Percentiles rank a stretch among this genome's conserved stretches.
phyloP scores from a whole-genome alignment of 192 early-diverging fungal species.

The Entophlyctis luteolus region DNA sequence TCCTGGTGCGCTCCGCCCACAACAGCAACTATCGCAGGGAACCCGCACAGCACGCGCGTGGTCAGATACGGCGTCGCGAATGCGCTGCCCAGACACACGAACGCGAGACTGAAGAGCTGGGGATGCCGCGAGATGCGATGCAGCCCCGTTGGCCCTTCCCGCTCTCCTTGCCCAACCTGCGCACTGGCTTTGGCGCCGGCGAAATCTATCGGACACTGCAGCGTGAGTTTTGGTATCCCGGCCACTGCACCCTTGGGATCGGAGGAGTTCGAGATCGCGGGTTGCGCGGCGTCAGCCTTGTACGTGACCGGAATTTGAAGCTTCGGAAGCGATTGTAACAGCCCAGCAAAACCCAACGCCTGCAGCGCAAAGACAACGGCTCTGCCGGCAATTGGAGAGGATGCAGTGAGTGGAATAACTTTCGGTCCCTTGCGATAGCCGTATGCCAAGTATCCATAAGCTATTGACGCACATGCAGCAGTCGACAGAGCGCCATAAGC shows the following conservation, averaged over 20 bases:
- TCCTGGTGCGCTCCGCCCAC: constrained; percentile 40
- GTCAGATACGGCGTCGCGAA: constrained; percentile 26
- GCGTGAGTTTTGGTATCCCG: background rate
- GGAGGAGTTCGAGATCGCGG: background rate
- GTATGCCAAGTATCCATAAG: constrained; percentile 28
- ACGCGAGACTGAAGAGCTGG: constrained; percentile 24
- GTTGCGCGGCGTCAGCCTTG: background rate
- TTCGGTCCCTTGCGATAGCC: constrained; percentile 3
- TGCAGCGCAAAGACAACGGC: background rate
- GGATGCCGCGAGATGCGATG: constrained; percentile 34
- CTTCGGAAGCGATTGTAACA: constrained; percentile 10
- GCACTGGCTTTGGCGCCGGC: background rate
- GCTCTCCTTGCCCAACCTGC: constrained; percentile 7
- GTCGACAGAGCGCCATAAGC: constrained; percentile 27
- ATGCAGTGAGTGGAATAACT: background rate
- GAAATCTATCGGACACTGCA: constrained; percentile 21
- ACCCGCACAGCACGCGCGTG: constrained; percentile 19
- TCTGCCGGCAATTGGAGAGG: background rate
- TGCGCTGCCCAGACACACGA: constrained; percentile 22
- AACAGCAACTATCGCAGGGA: constrained; percentile 34
- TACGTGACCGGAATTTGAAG: constrained; percentile 8
- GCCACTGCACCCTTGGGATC: background rate
- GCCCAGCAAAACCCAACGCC: constrained; percentile 1
- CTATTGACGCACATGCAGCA: constrained; percentile 31
- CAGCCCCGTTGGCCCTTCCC: too few relatives aligned